These are phyloP conservation scores for Trichoderma sp. DNA, from an alignment of 2,329 filamentous ascomycete genomes.

Conservation along the genomic window DNA sequence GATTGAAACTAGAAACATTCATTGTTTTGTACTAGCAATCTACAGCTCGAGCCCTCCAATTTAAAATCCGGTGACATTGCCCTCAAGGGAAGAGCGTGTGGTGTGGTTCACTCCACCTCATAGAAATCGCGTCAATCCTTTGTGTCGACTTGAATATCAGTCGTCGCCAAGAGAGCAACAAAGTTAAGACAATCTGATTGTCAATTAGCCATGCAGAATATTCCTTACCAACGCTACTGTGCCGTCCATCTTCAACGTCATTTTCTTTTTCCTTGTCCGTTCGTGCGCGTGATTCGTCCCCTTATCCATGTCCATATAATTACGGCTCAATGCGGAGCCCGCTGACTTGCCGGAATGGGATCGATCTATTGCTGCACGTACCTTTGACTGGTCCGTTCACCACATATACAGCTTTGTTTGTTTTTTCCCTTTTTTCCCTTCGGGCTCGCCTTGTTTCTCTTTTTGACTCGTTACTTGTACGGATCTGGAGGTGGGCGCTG, in stretches of 20 bases:
- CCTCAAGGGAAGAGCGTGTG: neutral
- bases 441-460: neutral
- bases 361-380: slow-evolving; percentile 18
- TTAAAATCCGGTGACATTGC: neutral
- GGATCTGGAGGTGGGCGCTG: too few relatives aligned
- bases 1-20: neutral
- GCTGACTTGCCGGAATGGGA: slow-evolving; percentile 17
- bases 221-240: neutral
- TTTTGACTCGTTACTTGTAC: neutral
- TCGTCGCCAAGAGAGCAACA: neutral
- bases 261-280: neutral
- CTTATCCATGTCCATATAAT: slow-evolving; percentile 8
- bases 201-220: neutral
- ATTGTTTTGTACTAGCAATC: neutral
- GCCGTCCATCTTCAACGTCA: neutral
- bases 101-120: neutral
- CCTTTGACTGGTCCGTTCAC: slow-evolving; percentile 2
- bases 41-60: neutral
- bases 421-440: neutral
- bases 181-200: neutral
- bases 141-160: neutral
- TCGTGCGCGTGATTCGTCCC: slow-evolving; percentile 15
- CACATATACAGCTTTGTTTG: neutral
- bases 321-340: slow-evolving; percentile 17
- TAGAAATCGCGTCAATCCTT: neutral